Evolutionary conservation across 495 filamentous ascomycete genomes (phyloP), one percentile per base, ranked within the genome.

Genomic region (Cercophora sp.): DNA sequence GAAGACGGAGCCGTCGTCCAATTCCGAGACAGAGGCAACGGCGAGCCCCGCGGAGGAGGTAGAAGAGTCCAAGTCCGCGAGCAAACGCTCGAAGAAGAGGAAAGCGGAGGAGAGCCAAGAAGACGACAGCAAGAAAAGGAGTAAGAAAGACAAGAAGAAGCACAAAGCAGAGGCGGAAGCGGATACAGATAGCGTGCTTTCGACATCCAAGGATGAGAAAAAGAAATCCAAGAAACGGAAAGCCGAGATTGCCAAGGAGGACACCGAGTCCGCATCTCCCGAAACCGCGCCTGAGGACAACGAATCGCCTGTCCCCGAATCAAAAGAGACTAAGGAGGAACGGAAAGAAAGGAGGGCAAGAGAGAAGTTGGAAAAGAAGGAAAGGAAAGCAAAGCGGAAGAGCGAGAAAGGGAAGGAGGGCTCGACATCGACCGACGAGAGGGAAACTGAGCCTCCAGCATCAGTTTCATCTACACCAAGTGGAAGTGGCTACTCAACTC

Each of bases 301-400:
- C 10, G 46, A 51, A 4, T 10, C 63, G 48, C 58, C 62, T 29
- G 36, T 44, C 22, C 27, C 41, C 4, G 36, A 44, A 4, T 37
- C 11, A 26, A 68, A 63, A 47, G 71, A 73, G 52, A 67, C 71
- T 18, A 65, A 65, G 56, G 71, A 70, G 50, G 51, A 56, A 11
- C 34, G 51, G 9, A 66, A 60, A 46, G 56, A 54, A 35, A 49
- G 49, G 47, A 64, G 56, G 37, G 68, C 48, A 10, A 26, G 73
- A 52, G 67, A 72, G 25, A 66, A 63, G 48, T 65, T 68, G 48
- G 71, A 77, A 1, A 55, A 56, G 48, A 72, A 71, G 51, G 75
- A 72, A n/a, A 71, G 46, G 35, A 57, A 59, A 35, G 61, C 58
- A 53, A 63, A 65, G 43, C 44, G 51, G 59, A 63, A 48, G 52